Base-by-base conservation (phyloP, 176 grass and related monocot genomes). In the Alopecurus myosuroides region DNA sequence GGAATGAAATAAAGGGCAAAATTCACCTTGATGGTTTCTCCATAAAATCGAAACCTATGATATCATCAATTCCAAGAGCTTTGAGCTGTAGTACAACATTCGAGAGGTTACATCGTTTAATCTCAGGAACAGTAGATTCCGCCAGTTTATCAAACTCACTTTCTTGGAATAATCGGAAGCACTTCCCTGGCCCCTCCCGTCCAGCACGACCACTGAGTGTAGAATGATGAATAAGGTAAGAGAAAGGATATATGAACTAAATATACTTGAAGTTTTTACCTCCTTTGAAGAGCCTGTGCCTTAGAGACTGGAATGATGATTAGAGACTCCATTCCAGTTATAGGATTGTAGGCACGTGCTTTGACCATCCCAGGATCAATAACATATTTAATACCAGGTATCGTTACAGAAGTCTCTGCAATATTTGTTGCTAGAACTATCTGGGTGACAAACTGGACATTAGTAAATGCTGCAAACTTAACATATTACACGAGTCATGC, bases 361-460 rank as follows among this genome's bases (percentile, higher is more conserved):
- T 98, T 95, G 41, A 98, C 97, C 90, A 95, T 90, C 39, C 93
- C 97, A 83, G 91, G 83, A 86, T 98, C 97, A 73, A 73, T 94
- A 79, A 95, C 93, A 94, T 98, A 98, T 85, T 98, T 98, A 70
- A 98, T 98, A 58, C 97, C 91, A 77, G 93, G 84, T 89, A 98
- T 98, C 84, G 97, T 98, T 86, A 98, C 86, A 75, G 93, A 98
- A 81, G 93, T 98, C 73, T 98, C 97, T 5, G 91, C 97, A 89
- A 98, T 98, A 92, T 98, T 98, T 53, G 97, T 98, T n/a, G 97
- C 93, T 85, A 98, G 80, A 88, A 98, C 92, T 49, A 98, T 89
- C 97, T 95, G 66, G 22, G 9, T 81, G 14, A 50, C 70, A 79
- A 82, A 85, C 33, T 65, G 22, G 67, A 50, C 76, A 84, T 72